These are phyloP conservation scores for Amanita polypyramis DNA, from an alignment of 768 basidiomycete genomes.

Conservation along the genomic window DNA sequence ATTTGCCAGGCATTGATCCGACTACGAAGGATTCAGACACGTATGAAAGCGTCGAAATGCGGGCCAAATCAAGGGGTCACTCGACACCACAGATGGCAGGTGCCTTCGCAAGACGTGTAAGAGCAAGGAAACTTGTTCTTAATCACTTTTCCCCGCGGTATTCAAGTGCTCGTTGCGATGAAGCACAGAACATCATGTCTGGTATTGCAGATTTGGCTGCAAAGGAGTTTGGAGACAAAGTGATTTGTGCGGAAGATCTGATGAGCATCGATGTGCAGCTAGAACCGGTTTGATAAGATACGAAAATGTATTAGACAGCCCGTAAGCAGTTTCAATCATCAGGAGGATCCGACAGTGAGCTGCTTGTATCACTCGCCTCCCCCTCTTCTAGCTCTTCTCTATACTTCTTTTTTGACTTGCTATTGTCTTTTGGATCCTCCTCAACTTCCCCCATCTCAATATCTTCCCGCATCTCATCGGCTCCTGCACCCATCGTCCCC, in stretches of 20 bases:
- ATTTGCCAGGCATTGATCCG: slow-evolving; percentile 55
- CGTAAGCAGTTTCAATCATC: slow-evolving; percentile 30
- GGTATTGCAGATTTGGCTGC: slow-evolving; percentile 51
- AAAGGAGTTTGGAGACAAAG: slow-evolving; percentile 40
- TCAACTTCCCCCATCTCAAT: slow-evolving; percentile 92
- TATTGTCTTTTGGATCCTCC: slow-evolving; percentile 46
- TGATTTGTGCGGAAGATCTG: slow-evolving; percentile 64
- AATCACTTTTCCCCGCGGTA: slow-evolving; percentile 86
- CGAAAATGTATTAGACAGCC: slow-evolving; percentile 8
- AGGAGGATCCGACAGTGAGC: slow-evolving; percentile 68
- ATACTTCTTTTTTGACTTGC: slow-evolving; percentile 40
- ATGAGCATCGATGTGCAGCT: slow-evolving; percentile 56
- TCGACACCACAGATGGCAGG: slow-evolving; percentile 91
- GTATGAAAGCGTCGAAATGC: slow-evolving; percentile 46
- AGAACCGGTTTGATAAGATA: slow-evolving; percentile 16
- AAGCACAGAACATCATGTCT: slow-evolving; percentile 46
- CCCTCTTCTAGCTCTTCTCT: slow-evolving; percentile 79
- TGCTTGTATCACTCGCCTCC: slow-evolving; percentile 75
- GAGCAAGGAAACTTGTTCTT: slow-evolving; percentile 53
- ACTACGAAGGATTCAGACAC: slow-evolving; percentile 53
- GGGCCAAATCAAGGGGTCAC: slow-evolving; percentile 71
- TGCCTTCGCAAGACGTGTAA: slow-evolving; percentile 57
- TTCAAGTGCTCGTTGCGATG: slow-evolving; percentile 48
- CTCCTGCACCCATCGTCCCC: slow-evolving; percentile 1
- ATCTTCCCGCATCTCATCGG: slow-evolving; percentile 36